Evolutionary conservation across 2,329 filamentous ascomycete species (phyloP).

Genomic region (Pseudopyricularia javanii): DNA sequence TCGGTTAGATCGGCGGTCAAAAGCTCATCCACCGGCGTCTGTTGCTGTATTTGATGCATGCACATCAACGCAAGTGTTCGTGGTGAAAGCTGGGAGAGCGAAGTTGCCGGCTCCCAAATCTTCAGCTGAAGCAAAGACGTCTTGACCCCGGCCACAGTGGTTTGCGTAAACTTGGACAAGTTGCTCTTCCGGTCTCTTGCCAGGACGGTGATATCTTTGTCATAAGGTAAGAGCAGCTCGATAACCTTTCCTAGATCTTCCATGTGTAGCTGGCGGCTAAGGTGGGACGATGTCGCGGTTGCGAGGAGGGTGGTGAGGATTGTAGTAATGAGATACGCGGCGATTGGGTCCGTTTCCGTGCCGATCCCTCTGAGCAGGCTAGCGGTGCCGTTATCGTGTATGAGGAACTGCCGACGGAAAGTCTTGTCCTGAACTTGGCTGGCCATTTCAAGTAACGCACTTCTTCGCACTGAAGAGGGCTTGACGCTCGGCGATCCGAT

Average conservation of each 20-base stretch:
- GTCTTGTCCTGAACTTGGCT: conserved; percentile 47
- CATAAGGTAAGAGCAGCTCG: conserved; percentile 35
- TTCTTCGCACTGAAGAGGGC: conserved; percentile 39
- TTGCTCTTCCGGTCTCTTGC: conserved; percentile 54
- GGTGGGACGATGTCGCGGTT: conserved; percentile 46
- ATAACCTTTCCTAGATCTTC: conserved; percentile 45
- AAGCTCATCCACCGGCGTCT: conserved; percentile 33
- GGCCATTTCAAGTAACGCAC: conserved; percentile 46
- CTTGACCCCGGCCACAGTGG: conserved; percentile 42
- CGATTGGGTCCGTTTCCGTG: conserved; percentile 45
- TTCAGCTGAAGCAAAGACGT: conserved; percentile 35
- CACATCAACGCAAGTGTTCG: conserved; percentile 52
- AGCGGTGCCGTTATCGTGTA: conserved; percentile 56
- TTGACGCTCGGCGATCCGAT: conserved; percentile 37
- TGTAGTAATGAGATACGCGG: conserved; percentile 51
- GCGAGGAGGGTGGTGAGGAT: conserved; percentile 51
- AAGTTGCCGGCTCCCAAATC: conserved; percentile 44
- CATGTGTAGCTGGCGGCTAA: conserved; percentile 42
- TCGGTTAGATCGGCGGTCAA: conserved; percentile 35
- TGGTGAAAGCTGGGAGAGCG: conserved; percentile 42
- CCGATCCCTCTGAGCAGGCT: conserved; percentile 52
- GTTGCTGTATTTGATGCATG: conserved; percentile 43
- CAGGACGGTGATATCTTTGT: conserved; percentile 46
- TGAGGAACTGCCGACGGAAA: conserved; percentile 59
- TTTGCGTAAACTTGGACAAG: conserved; percentile 52